Base-by-base conservation (phyloP, 225 moss, liverwort and hornwort species). In the Physcomitrium patens region DNA sequence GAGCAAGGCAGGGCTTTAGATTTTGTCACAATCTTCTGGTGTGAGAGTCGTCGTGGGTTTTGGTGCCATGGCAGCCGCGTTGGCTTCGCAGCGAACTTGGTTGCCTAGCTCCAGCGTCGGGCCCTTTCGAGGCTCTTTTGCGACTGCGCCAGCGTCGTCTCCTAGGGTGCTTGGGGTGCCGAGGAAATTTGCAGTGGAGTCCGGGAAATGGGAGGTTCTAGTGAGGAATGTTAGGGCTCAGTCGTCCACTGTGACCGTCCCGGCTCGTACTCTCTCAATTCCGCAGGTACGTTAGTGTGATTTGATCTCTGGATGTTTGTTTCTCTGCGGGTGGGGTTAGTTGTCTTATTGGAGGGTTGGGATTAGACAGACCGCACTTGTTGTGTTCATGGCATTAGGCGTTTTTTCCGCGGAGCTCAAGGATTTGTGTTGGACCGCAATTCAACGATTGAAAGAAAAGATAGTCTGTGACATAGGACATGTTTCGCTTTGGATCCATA, bases 51-150 rank as follows among this genome's bases (percentile, higher is more conserved):
- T n/a, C 8, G 20, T n/a, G 43, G 18, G 14, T 1, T 71, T 60
- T 60, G 18, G 20, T 52, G 71, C 71, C 12, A 83, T 83, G 83
- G 83, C 79, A 69, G 76, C 76, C 48, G 55, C 76, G 58, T 27
- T 73, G 67, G 73, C 48, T 76, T 63, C 67, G 23, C 70, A 65
- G 64, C 69, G 60, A 64, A 9, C 57, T 14, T 82, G 69, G 59
- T 57, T 68, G 59, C 72, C 79, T 0, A 22, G 50, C 52, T 3
- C 10, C 50, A 73, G 63, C 23, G 58, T 57, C 16, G 76, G 42
- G 17, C 15, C 17, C 48, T 60, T 47, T 15, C 60, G 37, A n/a
- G 72, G 28, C 51, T 82, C 82, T 4, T 70, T 68, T 49, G 76
- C 79, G 49, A 53, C 75, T 45, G 24, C 48, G 59, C 49, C 72